Percentiles rank a stretch among this genome's conserved stretches.
Evolutionary conservation across 108 stramenopile species (phyloP).

Genomic region (Asterionellopsis glacialis): DNA sequence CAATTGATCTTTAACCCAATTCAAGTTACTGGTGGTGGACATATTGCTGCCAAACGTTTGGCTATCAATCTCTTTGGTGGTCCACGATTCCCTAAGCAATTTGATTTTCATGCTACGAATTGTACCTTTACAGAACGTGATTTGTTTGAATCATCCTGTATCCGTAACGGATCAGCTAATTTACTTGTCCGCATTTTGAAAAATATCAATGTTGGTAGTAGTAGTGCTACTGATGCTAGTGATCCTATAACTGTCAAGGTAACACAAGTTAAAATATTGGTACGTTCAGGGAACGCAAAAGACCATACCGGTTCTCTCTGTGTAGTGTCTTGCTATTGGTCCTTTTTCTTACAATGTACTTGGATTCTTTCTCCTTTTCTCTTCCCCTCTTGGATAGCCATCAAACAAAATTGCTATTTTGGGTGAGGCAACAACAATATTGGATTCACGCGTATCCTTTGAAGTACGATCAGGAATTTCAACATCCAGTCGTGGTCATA

Average conservation of each 20-base stretch:
- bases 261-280: conserved; percentile 27
- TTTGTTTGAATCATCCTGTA: conserved; percentile 22
- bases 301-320: background rate
- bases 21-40: conserved; percentile 17
- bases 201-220: background rate
- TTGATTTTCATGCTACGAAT: conserved; percentile 35
- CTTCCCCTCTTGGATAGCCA: conserved; percentile 9
- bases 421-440: conserved; percentile 33
- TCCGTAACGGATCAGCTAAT: conserved; percentile 32
- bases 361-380: conserved; percentile 3
- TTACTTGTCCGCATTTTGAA: conserved; percentile 22
- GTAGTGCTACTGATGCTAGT: background rate
- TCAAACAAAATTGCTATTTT: conserved; percentile 26
- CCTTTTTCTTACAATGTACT: background rate
- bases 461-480: conserved; percentile 42
- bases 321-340: no score
- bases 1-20: conserved; percentile 27
- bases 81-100: conserved; percentile 26
- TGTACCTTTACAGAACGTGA: conserved; percentile 35
- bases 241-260: conserved; percentile 6
- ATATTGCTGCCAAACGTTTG: conserved; percentile 16
- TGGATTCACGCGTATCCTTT: conserved; percentile 29
- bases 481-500: conserved; percentile 33
- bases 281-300: conserved; percentile 11
- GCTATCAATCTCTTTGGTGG: conserved; percentile 21